A percentile compares a stretch with the other conserved stretches of the same genome.
Conservation (phyloP, 2,329 filamentous ascomycete species). For the Venturia nashicola region DNA sequence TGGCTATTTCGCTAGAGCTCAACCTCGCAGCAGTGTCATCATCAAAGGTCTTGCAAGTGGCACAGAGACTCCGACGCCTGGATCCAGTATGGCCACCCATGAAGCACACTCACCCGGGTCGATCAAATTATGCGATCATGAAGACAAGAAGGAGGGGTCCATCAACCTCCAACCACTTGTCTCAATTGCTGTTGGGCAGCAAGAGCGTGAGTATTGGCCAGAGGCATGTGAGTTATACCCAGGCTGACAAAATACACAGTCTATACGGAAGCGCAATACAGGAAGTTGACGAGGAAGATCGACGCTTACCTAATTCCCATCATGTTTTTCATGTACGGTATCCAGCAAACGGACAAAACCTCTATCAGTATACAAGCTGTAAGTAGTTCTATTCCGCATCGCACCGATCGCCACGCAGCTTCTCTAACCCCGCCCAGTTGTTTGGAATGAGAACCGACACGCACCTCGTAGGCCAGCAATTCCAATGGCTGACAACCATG, state of each 20-base stretch:
- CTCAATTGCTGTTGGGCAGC: background rate
- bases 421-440: slow-evolving; percentile 7
- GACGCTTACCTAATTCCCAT: slow-evolving; percentile 34
- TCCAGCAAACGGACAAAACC: slow-evolving; percentile 38
- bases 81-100: background rate
- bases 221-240: background rate
- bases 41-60: too few relatives aligned
- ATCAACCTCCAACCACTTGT: background rate
- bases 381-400: slow-evolving; percentile 20
- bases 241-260: background rate
- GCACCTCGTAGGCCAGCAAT: background rate
- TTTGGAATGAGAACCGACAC: background rate
- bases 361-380: slow-evolving; percentile 26
- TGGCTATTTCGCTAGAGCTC: too few relatives aligned
- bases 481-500: background rate
- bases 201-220: background rate
- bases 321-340: slow-evolving; percentile 38
- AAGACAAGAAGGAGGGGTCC: background rate
- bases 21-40: too few relatives aligned
- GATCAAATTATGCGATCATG: background rate
- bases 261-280: background rate
- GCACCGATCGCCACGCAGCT: too few relatives aligned
- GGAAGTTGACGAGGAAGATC: slow-evolving; percentile 24
- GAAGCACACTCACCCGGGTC: background rate
- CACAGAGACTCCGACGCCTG: too few relatives aligned